A percentile compares a stretch with the other conserved stretches of the same genome.
phyloP scores from a whole-genome alignment of 1,284 basidiomycete genomes.

The Sparassis latifolia region DNA sequence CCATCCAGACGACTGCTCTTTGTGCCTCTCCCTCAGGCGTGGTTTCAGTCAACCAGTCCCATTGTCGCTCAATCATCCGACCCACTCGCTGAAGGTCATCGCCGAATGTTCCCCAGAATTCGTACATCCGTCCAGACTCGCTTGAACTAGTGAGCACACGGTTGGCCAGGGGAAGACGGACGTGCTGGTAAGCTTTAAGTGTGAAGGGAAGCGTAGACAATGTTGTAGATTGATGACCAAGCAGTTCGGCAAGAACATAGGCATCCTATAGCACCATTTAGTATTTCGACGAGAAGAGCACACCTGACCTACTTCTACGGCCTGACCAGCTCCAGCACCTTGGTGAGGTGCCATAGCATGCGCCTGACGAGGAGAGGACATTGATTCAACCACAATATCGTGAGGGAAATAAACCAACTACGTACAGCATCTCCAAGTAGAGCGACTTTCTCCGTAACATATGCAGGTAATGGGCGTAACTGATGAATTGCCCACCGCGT shows the following conservation, averaged over 20 bases:
- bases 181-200: conserved; percentile 37
- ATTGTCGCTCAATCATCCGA: conserved; percentile 17
- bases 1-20: conserved; percentile 6
- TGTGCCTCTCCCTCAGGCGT: conserved; percentile 17
- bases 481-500: conserved; percentile 30
- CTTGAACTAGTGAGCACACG: conserved; percentile 37
- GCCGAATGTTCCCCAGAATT: conserved; percentile 16
- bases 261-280: conserved; percentile 35
- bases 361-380: conserved; percentile 14
- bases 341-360: conserved; percentile 30
- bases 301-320: conserved; percentile 22
- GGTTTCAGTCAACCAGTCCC: conserved; percentile 20
- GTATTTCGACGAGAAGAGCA: no score
- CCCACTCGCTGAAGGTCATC: conserved; percentile 16
- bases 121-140: conserved; percentile 34
- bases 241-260: conserved; percentile 39
- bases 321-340: conserved; percentile 29
- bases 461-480: conserved; percentile 15
- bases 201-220: conserved; percentile 31
- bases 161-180: conserved; percentile 39
- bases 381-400: no score
- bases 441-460: conserved; percentile 14
- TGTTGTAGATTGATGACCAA: conserved; percentile 37
- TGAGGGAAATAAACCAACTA: neutral
- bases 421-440: conserved; percentile 26